Evolutionary conservation across 202 grass and related monocot genomes (phyloP), one percentile per base, ranked within the genome.

Genomic region (Setaria viridis): DNA sequence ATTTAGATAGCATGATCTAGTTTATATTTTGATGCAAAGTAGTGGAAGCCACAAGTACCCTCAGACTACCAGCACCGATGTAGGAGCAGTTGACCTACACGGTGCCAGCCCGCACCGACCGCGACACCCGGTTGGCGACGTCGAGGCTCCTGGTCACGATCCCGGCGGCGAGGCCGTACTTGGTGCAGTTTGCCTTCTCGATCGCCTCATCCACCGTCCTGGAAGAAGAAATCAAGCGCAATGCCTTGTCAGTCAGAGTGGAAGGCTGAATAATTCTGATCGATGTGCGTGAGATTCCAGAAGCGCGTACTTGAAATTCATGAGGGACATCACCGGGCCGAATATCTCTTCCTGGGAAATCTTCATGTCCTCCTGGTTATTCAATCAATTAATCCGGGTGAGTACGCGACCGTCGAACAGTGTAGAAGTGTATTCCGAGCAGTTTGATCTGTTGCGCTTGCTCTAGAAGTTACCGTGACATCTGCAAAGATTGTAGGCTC

Each of bases 31-130:
- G 0, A 25, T 25, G 25, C 25, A 25, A 25, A 25, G 25, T 25
- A 25, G 25, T 25, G 25, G 25, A 25, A 25, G 25, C 25, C 25
- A 25, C 0, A 25, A 25, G 25, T 25, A 25, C 25, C 25, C 25
- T 25, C 0, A 25, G 25, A 25, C 0, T 25, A 25, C 25, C 0
- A 25, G 25, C 25, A 25, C 25, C 25, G 25, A 25, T 25, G 63
- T 90, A 98, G 76, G 95, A 95, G 79, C 96, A 98, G 82, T 98
- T 98, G 47, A 98, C 89, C 96, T 93, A 98, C 42, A 98, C 78
- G 1, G 91, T 98, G 32, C 96, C 96, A 0, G 95, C 91, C 11
- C 89, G 91, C 77, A 98, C 89, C 33, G 95, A 94, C 78, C 93
- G 91, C 17, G 93, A 92, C 60, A 98, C 87, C 64, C 32, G 19